Evolutionary conservation across 1,284 basidiomycete species (phyloP).

Genomic region (Phenoliferia sp.): DNA sequence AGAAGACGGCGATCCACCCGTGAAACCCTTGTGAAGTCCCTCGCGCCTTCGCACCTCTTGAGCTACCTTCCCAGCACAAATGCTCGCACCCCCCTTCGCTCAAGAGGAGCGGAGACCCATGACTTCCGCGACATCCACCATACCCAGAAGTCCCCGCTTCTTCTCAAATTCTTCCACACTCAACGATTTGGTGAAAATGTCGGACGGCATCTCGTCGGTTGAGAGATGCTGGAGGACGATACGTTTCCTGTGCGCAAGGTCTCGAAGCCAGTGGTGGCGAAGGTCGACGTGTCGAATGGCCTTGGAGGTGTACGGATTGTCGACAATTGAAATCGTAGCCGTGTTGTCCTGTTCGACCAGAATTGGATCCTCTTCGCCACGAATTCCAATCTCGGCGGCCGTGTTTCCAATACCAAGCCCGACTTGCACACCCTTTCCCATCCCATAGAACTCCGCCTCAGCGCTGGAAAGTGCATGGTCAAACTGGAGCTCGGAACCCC

Average conservation of each 20-base stretch:
- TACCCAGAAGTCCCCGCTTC: not conserved
- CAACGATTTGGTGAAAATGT: not conserved
- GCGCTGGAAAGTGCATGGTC: not conserved
- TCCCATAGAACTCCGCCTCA: not conserved
- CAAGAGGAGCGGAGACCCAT: too few relatives aligned
- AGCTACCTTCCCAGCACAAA: too few relatives aligned
- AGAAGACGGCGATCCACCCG: too few relatives aligned
- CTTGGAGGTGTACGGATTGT: not conserved
- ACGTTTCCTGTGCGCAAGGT: not conserved
- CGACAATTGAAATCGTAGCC: not conserved
- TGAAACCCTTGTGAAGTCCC: too few relatives aligned
- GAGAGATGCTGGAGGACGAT: not conserved
- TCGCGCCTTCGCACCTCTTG: too few relatives aligned
- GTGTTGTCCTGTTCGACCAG: not conserved
- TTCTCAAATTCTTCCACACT: not conserved
- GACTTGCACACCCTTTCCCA: not conserved
- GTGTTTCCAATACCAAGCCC: not conserved
- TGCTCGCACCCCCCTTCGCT: too few relatives aligned
- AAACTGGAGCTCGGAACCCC: not conserved
- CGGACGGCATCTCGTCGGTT: not conserved
- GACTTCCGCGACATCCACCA: not conserved
- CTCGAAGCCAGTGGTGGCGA: not conserved
- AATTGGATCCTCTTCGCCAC: not conserved
- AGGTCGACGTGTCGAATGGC: not conserved
- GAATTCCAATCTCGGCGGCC: not conserved